Percentiles rank a stretch among this genome's conserved stretches.
These are phyloP conservation scores for Colletotrichum sp. DNA, from an alignment of 2,329 filamentous ascomycete species.

Conservation along the genomic window DNA sequence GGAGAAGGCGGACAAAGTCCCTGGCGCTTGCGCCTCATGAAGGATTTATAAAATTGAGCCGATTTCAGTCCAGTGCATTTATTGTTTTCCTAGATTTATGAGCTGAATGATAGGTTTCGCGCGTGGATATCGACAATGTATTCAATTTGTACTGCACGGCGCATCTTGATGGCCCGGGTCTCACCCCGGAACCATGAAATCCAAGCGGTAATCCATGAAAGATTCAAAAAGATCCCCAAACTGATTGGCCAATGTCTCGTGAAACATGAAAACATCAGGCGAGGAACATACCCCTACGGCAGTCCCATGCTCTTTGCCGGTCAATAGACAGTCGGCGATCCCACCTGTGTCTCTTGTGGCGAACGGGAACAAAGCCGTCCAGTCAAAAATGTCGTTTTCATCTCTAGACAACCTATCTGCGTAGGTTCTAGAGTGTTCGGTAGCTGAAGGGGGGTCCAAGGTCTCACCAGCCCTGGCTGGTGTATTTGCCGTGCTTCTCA, in stretches of 20 bases:
- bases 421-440: neutral
- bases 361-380: conserved; percentile 38
- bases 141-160: neutral
- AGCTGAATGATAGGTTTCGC: neutral
- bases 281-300: conserved; percentile 23
- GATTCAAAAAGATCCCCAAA: conserved; percentile 28
- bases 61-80: neutral
- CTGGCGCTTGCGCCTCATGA: neutral
- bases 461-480: neutral
- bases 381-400: conserved; percentile 29
- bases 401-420: neutral
- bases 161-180: neutral
- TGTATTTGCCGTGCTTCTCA: conserved; percentile 16
- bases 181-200: conserved; percentile 12
- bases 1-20: conserved; percentile 13
- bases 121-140: neutral
- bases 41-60: neutral
- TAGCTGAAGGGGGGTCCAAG: neutral
- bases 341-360: conserved; percentile 33
- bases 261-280: conserved; percentile 24
- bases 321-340: conserved; percentile 30
- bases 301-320: conserved; percentile 23
- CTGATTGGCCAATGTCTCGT: conserved; percentile 27
- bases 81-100: neutral
- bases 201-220: conserved; percentile 9